Conservation (phyloP, 192 early-diverging fungal species). For the Rhizoclosmatium globosum region DNA sequence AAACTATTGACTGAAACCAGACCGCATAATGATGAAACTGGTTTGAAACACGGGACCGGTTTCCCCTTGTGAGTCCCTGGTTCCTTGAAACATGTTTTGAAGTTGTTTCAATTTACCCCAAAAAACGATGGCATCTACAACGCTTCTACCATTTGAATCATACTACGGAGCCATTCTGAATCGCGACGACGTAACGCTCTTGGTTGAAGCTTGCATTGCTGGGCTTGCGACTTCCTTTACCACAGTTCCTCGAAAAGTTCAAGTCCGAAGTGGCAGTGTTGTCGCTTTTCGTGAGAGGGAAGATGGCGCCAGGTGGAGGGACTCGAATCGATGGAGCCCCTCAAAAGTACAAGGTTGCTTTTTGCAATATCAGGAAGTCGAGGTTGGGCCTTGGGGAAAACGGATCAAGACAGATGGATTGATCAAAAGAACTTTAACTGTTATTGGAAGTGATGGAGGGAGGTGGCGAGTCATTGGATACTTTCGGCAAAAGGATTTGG, state of each 20-base stretch:
- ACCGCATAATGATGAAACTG: too few relatives aligned
- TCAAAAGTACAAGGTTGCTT: neutral
- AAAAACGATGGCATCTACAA: too few relatives aligned
- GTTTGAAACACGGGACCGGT: too few relatives aligned
- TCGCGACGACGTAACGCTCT: neutral
- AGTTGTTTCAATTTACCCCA: too few relatives aligned
- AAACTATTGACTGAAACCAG: too few relatives aligned
- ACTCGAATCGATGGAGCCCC: neutral
- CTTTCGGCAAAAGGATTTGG: too few relatives aligned
- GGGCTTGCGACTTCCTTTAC: neutral
- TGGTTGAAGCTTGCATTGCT: constrained; percentile 2
- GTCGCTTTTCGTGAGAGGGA: neutral
- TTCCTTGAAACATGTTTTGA: too few relatives aligned
- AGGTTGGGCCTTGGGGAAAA: neutral
- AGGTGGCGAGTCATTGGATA: too few relatives aligned
- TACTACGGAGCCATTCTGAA: neutral
- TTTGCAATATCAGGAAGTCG: constrained; percentile 2
- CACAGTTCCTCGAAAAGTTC: neutral
- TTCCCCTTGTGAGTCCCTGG: too few relatives aligned
- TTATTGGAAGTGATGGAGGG: too few relatives aligned
- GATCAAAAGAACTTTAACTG: too few relatives aligned
- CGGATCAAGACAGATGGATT: too few relatives aligned
- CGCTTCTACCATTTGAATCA: neutral
- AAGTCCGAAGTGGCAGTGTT: constrained; percentile 6
- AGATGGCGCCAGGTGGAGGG: neutral